These are phyloP conservation scores for Sporothrix euskadiensis DNA, from an alignment of 2,329 filamentous ascomycete genomes.

Conservation along the genomic window DNA sequence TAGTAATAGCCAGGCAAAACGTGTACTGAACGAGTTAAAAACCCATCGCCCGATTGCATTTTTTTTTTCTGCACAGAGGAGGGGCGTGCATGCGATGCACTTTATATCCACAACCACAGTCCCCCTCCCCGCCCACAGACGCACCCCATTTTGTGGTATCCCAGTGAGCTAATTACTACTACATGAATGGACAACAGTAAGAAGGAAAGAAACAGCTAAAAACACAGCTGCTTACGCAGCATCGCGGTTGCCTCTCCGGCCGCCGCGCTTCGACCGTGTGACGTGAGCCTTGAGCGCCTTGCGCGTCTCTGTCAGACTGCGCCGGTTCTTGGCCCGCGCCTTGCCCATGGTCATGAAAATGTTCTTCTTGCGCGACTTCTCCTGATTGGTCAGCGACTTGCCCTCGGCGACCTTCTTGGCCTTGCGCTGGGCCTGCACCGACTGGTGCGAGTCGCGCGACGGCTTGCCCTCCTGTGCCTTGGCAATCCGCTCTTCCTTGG, in stretches of 20 bases:
- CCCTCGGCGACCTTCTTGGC: slow-evolving; percentile 84
- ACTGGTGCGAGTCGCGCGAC: slow-evolving; percentile 76
- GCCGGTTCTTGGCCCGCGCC: slow-evolving; percentile 92
- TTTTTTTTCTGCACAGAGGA: not conserved
- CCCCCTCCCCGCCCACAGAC: not conserved
- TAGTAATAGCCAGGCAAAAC: not conserved
- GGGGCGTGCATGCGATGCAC: not conserved
- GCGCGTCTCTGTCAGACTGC: slow-evolving; percentile 82
- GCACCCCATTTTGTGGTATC: not conserved
- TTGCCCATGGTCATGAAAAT: slow-evolving; percentile 98
- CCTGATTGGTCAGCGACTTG: slow-evolving; percentile 95
- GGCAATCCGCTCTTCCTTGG: slow-evolving; percentile 85
- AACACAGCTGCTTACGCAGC: not conserved
- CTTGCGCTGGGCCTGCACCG: slow-evolving; percentile 78
- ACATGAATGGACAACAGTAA: not conserved
- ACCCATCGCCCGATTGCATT: not conserved
- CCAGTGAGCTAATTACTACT: not conserved
- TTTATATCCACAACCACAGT: not conserved
- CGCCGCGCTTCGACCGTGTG: slow-evolving; percentile 79
- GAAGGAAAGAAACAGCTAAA: not conserved
- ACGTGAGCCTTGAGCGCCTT: slow-evolving; percentile 80
- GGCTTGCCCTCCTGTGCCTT: slow-evolving; percentile 81
- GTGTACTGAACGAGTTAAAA: not conserved
- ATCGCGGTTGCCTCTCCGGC: slow-evolving; percentile 69
- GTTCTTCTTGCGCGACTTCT: slow-evolving; percentile 97